Conservation (phyloP, 2,329 filamentous ascomycete species). For the Camptophora hylomeconis region DNA sequence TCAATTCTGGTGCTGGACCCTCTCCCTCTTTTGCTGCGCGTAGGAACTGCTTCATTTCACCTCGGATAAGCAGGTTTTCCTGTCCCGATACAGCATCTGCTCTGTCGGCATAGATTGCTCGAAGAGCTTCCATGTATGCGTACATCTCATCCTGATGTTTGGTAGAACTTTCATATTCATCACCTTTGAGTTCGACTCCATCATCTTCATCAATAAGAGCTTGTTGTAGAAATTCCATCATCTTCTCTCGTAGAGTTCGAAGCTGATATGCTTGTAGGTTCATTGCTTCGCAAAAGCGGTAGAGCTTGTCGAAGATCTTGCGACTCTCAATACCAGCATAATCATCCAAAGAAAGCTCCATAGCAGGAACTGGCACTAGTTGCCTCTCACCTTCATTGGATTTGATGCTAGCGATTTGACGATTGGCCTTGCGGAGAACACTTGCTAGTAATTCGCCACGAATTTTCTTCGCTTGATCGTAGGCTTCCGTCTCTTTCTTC, state of each 20-base stretch:
- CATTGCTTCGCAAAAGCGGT: constrained; percentile 50
- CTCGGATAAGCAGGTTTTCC: constrained; percentile 57
- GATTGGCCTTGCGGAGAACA: constrained; percentile 44
- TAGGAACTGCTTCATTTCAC: constrained; percentile 55
- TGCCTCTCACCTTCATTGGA: constrained; percentile 30
- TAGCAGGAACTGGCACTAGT: constrained; percentile 52
- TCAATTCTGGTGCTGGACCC: constrained; percentile 59
- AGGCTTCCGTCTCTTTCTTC: constrained; percentile 56
- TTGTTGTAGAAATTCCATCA: constrained; percentile 57
- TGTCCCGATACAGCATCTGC: constrained; percentile 64
- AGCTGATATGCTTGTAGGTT: constrained; percentile 61
- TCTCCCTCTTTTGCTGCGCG: constrained; percentile 47
- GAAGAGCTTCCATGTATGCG: constrained; percentile 68
- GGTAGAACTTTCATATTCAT: constrained; percentile 81
- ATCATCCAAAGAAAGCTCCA: constrained; percentile 37
- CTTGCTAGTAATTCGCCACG: constrained; percentile 64
- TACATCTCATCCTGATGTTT: constrained; percentile 80
- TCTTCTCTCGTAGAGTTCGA: constrained; percentile 60
- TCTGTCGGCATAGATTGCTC: constrained; percentile 66
- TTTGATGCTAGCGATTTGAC: constrained; percentile 52
- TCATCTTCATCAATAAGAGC: constrained; percentile 75
- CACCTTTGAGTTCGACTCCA: constrained; percentile 62
- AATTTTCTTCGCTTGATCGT: constrained; percentile 64
- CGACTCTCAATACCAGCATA: constrained; percentile 59
- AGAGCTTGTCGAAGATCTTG: constrained; percentile 51